Evolutionary conservation across 2,329 filamentous ascomycete species (phyloP), one percentile per base, ranked within the genome.

Genomic region (Sporothrix inflata): DNA sequence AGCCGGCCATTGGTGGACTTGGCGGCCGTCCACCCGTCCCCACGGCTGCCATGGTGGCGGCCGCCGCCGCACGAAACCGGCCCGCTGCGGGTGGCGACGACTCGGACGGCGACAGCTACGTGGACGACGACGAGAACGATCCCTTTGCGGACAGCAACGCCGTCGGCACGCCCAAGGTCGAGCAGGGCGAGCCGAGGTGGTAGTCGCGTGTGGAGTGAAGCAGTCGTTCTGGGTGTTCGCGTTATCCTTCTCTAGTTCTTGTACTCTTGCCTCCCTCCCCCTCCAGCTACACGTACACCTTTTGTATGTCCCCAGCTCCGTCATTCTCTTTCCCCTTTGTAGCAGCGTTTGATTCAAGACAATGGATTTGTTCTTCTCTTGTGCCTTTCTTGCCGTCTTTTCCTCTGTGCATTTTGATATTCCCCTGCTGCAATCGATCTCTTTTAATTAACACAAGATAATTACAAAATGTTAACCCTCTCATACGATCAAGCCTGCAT

Each of bases 121-220:
- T 88, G 2, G 90, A 92, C 8, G 87, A 88, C 11, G 91, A 94
- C 57, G 92, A 94, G n/a, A 88, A 96, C 75, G 89, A 97, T 78
- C 94, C 94, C 0, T 97, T 97, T 80, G 93, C 92, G 4, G 94
- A 97, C 79, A 88, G 88, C 55, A 94, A 97, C 79, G 92, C 90
- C 4, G 86, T 93, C 3, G 75, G 74, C 24, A 83, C 81, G 27
- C 79, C 79, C 6, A 79, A 76, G 76, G 76, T 79, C 53, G 85
- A 85, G 78, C 81, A 77, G 72, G 79, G 75, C 8, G 80, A 82
- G 72, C 79, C 78, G 30, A 77, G 75, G 73, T 82, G 81, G 71
- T 81, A 72, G 30, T 66, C 19, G 21, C 3, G 65, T 19, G 9
- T 45, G 19, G 19, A 4, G 9, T 34, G 5, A n/a, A n/a, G n/a